Conservation (phyloP, 1,139 yeast species). For the Arxiozyma slooffiae region DNA sequence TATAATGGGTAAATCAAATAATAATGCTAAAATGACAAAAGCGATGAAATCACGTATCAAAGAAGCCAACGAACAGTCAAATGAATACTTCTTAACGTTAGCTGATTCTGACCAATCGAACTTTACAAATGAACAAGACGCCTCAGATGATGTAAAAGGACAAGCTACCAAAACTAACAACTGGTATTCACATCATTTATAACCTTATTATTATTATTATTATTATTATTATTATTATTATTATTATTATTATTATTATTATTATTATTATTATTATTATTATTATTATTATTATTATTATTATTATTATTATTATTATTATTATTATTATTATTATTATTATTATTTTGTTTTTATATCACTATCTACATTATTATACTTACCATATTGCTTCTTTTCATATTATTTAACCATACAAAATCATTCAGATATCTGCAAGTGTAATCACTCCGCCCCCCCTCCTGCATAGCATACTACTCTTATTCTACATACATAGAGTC, state of each 20-base stretch:
- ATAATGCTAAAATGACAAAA: conserved; percentile 47
- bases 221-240: too few relatives aligned
- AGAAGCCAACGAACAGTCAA: conserved; percentile 18
- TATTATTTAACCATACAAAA: neutral
- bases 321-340: too few relatives aligned
- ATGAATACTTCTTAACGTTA: conserved; percentile 9
- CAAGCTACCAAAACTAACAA: neutral
- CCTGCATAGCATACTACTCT: too few relatives aligned
- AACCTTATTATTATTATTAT: neutral
- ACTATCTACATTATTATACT: neutral
- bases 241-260: too few relatives aligned
- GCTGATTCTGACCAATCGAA: neutral
- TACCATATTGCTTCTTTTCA: too few relatives aligned
- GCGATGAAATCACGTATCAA: conserved; percentile 40
- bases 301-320: too few relatives aligned
- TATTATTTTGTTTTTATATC: neutral
- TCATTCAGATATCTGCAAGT: too few relatives aligned
- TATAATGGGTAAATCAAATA: conserved; percentile 31
- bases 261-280: too few relatives aligned
- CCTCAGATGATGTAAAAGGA: neutral
- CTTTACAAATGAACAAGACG: neutral
- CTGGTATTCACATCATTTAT: conserved; percentile 9
- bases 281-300: too few relatives aligned
- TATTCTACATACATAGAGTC: too few relatives aligned
- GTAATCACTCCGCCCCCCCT: neutral